Conservation (phyloP, 179 eudicot species). For the Patellifolia procumbens region DNA sequence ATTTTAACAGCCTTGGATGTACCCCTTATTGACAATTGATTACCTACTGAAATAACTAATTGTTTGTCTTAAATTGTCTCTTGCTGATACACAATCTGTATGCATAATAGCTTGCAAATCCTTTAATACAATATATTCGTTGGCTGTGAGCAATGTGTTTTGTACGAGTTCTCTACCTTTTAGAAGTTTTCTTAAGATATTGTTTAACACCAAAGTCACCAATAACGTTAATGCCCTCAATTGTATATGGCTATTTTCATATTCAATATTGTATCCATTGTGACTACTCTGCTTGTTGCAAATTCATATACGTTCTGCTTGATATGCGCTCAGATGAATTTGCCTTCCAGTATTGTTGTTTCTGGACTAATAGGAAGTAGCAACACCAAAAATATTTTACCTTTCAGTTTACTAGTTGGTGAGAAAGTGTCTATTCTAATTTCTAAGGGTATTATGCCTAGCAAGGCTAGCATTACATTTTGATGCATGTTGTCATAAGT, state of each 20-base stretch:
- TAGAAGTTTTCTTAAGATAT: not conserved
- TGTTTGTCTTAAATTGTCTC: not conserved
- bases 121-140: not conserved
- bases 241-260: no score
- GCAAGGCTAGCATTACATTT: no score
- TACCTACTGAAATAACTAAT: not conserved
- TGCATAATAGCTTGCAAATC: not conserved
- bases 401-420: not conserved
- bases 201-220: not conserved
- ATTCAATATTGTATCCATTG: no score
- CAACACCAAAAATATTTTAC: not conserved
- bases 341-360: not conserved
- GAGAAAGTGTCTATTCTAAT: not conserved
- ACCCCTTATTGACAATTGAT: not conserved
- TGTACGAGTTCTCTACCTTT: not conserved
- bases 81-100: not conserved
- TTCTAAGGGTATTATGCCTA: not conserved
- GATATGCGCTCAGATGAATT: not conserved
- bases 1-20: no score
- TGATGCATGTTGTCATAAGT: not conserved
- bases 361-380: not conserved
- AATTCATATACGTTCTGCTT: no score
- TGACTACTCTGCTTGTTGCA: no score
- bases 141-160: not conserved
- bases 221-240: no score